Evolutionary conservation across 108 stramenopile genomes (phyloP).

Genomic region (Aurantiochytrium sp.): DNA sequence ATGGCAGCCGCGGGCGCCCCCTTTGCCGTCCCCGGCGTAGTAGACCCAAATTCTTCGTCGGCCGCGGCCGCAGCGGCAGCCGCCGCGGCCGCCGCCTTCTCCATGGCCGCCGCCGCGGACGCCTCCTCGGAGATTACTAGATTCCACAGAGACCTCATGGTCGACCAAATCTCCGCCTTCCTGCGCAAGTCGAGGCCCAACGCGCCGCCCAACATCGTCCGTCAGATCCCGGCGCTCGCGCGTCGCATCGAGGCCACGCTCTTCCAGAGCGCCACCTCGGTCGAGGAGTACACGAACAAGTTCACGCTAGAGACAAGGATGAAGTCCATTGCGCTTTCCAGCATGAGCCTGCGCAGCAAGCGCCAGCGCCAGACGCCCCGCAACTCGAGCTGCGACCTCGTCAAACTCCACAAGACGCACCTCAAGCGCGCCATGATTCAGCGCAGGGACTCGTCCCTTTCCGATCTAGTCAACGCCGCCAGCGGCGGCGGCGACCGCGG

Average conservation of each 20-base stretch:
- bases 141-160: not conserved
- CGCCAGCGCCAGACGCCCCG: conserved; percentile 2
- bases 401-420: conserved; percentile 7
- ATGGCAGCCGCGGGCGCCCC: too few relatives aligned
- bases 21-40: too few relatives aligned
- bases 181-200: conserved; percentile 9
- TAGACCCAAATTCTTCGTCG: too few relatives aligned
- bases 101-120: not conserved
- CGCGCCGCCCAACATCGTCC: conserved; percentile 8
- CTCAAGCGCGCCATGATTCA: conserved; percentile 10
- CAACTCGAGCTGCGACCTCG: conserved; percentile 23
- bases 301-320: conserved; percentile 5
- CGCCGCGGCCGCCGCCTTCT: too few relatives aligned
- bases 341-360: not conserved
- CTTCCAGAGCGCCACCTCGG: not conserved
- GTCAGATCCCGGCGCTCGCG: not conserved
- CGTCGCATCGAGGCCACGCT: conserved; percentile 7
- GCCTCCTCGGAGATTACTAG: not conserved
- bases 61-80: too few relatives aligned
- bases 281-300: not conserved
- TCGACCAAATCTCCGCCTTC: not conserved
- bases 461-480: not conserved
- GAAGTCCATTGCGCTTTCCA: conserved; percentile 3
- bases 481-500: not conserved
- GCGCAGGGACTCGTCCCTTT: not conserved